Conservation (phyloP, 2,329 filamentous ascomycete species). For the Ophiostoma tasmaniense region DNA sequence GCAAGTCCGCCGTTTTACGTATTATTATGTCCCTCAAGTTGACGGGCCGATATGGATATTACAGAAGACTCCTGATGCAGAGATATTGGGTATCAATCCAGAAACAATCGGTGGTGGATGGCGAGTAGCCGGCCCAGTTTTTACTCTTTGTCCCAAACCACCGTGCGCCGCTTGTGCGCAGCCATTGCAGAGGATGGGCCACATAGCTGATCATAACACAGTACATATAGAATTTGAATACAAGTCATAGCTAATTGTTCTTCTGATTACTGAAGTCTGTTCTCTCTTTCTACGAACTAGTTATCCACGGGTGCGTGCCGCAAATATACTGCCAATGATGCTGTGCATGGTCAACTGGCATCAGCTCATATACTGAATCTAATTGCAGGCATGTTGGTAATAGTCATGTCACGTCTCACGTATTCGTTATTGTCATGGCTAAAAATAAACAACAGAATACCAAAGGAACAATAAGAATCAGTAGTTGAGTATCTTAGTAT, state of each 20-base stretch:
- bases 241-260: not conserved
- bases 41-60: not conserved
- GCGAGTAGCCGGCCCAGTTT: not conserved
- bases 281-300: too few species aligned
- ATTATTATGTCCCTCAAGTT: not conserved
- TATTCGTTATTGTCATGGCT: too few species aligned
- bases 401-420: not conserved
- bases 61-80: not conserved
- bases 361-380: not conserved
- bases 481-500: not conserved
- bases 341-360: not conserved
- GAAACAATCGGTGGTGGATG: not conserved
- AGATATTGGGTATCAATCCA: not conserved
- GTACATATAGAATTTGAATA: not conserved
- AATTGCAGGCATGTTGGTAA: not conserved
- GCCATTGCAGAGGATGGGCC: not conserved
- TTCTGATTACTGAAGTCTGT: not conserved
- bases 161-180: not conserved
- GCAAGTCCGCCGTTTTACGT: not conserved
- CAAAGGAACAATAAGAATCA: too few species aligned
- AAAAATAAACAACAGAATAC: too few species aligned
- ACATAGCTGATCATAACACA: not conserved
- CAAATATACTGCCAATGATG: not conserved
- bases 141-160: not conserved
- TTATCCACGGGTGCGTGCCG: too few species aligned